Evolutionary conservation across 75 land plant species (phyloP).

Genomic region (Ceratopteris richardii): DNA sequence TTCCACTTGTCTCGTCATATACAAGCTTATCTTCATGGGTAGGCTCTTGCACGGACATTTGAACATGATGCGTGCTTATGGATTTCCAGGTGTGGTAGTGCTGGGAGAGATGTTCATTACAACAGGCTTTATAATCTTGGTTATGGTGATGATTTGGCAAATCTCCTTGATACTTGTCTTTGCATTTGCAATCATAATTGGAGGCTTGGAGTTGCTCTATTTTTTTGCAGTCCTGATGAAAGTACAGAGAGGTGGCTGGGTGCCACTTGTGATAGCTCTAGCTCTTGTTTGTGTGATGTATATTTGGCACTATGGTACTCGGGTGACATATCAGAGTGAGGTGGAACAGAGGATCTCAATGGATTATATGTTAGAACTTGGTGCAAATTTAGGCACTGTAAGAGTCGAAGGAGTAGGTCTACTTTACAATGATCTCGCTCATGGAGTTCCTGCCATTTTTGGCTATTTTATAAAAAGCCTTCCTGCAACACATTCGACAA

Average conservation of each 20-base stretch:
- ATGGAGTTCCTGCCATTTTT: constrained; percentile 90
- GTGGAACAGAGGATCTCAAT: constrained; percentile 82
- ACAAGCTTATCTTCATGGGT: too few relatives aligned
- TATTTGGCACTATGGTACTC: constrained; percentile 96
- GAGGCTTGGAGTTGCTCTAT: constrained; percentile 67
- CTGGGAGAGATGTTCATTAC: constrained; percentile 90
- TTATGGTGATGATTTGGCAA: constrained; percentile 97
- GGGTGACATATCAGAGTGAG: constrained; percentile 88
- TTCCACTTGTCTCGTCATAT: too few relatives aligned
- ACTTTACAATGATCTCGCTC: constrained; percentile 86
- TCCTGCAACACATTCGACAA: constrained; percentile 93
- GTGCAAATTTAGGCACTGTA: constrained; percentile 75
- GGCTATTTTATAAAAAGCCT: constrained; percentile 91
- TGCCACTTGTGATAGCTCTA: constrained; percentile 65
- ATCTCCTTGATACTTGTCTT: constrained; percentile 63
- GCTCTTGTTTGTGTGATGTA: constrained; percentile 65
- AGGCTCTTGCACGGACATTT: too few relatives aligned
- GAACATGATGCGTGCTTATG: too few relatives aligned
- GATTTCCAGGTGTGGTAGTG: constrained; percentile 83
- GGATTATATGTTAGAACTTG: constrained; percentile 72
- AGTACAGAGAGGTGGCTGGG: constrained; percentile 88
- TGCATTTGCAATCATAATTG: constrained; percentile 51
- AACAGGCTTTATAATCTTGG: constrained; percentile 67
- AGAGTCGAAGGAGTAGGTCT: constrained; percentile 95
- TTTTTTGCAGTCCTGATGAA: constrained; percentile 69